These are phyloP conservation scores for Ustilago crameri DNA, from an alignment of 1,284 basidiomycete species.

Conservation along the genomic window DNA sequence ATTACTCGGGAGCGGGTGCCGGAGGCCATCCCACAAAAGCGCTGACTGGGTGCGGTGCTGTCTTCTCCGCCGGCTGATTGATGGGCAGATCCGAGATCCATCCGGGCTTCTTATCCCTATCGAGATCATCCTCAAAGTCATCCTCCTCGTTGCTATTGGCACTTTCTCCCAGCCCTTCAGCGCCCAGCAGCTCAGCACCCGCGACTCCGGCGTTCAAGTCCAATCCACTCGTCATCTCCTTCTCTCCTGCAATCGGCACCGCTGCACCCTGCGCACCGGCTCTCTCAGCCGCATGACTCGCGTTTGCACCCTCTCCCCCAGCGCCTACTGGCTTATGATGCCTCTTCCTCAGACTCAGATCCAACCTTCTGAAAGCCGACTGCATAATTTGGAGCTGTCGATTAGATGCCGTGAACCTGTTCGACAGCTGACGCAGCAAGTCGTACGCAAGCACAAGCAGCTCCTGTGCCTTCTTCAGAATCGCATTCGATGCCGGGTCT, in stretches of 20 bases:
- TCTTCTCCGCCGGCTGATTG: conserved; percentile 48
- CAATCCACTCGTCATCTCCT: conserved; percentile 41
- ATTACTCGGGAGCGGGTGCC: conserved; percentile 12
- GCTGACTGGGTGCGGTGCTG: conserved; percentile 40
- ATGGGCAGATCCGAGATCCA: conserved; percentile 52
- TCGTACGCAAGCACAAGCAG: conserved; percentile 48
- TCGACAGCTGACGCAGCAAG: conserved; percentile 33
- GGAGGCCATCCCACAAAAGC: conserved; percentile 48
- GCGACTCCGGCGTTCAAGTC: conserved; percentile 49
- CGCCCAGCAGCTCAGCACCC: conserved; percentile 36
- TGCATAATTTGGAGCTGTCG: conserved; percentile 54
- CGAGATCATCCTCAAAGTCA: conserved; percentile 35
- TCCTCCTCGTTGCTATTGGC: conserved; percentile 38
- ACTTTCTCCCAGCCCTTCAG: conserved; percentile 29
- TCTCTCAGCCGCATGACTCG: conserved; percentile 3
- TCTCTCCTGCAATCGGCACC: conserved; percentile 7
- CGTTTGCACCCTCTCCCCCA: conserved; percentile 1
- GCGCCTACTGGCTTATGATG: conserved; percentile 15
- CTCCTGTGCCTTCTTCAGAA: conserved; percentile 47
- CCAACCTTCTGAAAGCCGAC: conserved; percentile 38
- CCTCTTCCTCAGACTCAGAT: conserved; percentile 41
- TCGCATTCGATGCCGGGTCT: conserved; percentile 28
- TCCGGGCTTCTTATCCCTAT: conserved; percentile 29
- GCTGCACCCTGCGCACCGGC: conserved; percentile 8
- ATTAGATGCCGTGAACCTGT: conserved; percentile 41